phyloP scores from a whole-genome alignment of 768 basidiomycete species.

The Strobilomyces confusus region DNA sequence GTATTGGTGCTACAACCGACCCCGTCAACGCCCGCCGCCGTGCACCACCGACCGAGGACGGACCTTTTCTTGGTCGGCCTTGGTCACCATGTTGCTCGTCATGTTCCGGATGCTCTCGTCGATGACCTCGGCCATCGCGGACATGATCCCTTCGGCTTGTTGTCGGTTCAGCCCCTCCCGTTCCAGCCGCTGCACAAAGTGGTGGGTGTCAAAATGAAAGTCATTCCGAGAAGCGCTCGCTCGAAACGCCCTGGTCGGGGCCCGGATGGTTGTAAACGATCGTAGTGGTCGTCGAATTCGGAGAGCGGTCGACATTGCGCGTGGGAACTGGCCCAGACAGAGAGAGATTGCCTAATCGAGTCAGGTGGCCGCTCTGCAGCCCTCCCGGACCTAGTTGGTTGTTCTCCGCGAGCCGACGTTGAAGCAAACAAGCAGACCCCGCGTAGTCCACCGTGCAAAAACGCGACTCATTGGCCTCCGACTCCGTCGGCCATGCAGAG shows the following conservation, averaged over 20 bases:
- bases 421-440: too few species aligned
- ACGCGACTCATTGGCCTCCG: too few species aligned
- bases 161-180: slow-evolving; percentile 83
- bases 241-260: slow-evolving; percentile 25
- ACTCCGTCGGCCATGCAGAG: too few species aligned
- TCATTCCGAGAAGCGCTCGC: slow-evolving; percentile 30
- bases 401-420: too few species aligned
- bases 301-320: slow-evolving; percentile 16
- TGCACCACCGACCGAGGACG: slow-evolving; percentile 11
- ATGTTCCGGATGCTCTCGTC: slow-evolving; percentile 96
- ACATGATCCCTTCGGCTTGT: slow-evolving; percentile 97
- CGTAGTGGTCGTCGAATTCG: slow-evolving; percentile 2
- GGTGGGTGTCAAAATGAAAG: slow-evolving; percentile 95
- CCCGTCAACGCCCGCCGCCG: slow-evolving; percentile 3
- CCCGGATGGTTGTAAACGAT: neutral
- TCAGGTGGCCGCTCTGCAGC: too few species aligned
- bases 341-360: neutral
- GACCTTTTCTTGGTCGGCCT: slow-evolving; percentile 95
- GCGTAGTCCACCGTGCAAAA: too few species aligned
- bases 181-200: slow-evolving; percentile 88
- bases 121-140: slow-evolving; percentile 93
- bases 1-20: slow-evolving; percentile 66
- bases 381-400: too few species aligned
- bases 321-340: slow-evolving; percentile 14
- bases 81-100: slow-evolving; percentile 94